Percentiles rank a stretch among this genome's conserved stretches.
These are phyloP conservation scores for Meripilus lineatus DNA, from an alignment of 1,284 basidiomycete species.

Conservation along the genomic window DNA sequence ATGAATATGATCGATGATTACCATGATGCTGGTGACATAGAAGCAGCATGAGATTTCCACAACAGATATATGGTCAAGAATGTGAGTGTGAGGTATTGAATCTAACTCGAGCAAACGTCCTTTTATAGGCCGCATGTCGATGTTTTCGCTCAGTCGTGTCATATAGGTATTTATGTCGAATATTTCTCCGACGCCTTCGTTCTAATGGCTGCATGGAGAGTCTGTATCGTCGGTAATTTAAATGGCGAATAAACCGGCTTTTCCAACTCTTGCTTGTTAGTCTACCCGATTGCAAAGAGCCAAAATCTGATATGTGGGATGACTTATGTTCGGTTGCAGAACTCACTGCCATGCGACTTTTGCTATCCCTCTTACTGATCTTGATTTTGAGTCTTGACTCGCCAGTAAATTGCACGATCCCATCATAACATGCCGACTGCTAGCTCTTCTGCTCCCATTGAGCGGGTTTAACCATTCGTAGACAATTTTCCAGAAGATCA, in stretches of 20 bases:
- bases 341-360: slow-evolving; percentile 29
- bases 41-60: slow-evolving; percentile 20
- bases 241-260: slow-evolving; percentile 16
- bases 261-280: slow-evolving; percentile 14
- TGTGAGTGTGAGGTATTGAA: slow-evolving; percentile 29
- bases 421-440: slow-evolving; percentile 23
- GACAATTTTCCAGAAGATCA: slow-evolving; percentile 38
- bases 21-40: too few species aligned
- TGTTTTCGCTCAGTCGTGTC: slow-evolving; percentile 26
- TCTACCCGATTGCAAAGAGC: slow-evolving; percentile 13
- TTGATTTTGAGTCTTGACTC: slow-evolving; percentile 26
- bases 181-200: slow-evolving; percentile 19
- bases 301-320: slow-evolving; percentile 19
- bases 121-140: slow-evolving; percentile 27
- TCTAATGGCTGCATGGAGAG: slow-evolving; percentile 27
- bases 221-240: slow-evolving; percentile 25
- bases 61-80: slow-evolving; percentile 29
- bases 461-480: slow-evolving; percentile 38
- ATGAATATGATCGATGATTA: slow-evolving; percentile 28
- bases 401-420: slow-evolving; percentile 33
- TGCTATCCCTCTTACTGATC: slow-evolving; percentile 25
- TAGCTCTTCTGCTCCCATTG: slow-evolving; percentile 20
- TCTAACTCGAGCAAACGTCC: slow-evolving; percentile 30
- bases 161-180: slow-evolving; percentile 28
- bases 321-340: not conserved